These are phyloP conservation scores for Hanseniaspora pseudoguilliermondii DNA, from an alignment of 805 yeast species.

Conservation along the genomic window DNA sequence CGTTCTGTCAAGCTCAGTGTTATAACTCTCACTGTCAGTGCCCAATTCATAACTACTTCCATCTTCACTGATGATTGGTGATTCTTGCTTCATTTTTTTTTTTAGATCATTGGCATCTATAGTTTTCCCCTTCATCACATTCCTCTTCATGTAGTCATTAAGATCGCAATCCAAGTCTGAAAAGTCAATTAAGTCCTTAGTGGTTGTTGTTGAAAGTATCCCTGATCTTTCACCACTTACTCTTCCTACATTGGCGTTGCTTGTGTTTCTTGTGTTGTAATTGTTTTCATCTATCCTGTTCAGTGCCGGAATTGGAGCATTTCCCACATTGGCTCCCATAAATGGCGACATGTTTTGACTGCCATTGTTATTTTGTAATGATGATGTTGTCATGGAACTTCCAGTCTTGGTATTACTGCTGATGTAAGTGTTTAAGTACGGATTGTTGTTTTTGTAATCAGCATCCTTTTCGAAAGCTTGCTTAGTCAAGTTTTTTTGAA, in stretches of 20 bases:
- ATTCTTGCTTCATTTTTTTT: constrained; percentile 6
- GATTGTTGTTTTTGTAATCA: background rate
- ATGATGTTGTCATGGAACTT: background rate
- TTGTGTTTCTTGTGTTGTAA: background rate
- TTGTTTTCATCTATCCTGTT: background rate
- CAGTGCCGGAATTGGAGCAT: background rate
- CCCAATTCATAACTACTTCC: background rate
- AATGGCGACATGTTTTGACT: constrained; percentile 6
- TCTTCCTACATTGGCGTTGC: background rate
- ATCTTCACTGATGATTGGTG: constrained; percentile 7
- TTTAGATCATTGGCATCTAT: background rate
- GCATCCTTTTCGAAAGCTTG: background rate
- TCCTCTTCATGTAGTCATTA: background rate
- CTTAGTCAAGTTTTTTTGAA: background rate
- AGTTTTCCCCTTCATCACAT: background rate
- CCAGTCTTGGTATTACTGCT: background rate
- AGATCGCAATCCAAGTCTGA: background rate
- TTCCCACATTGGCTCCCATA: background rate
- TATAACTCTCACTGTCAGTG: background rate
- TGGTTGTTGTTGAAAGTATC: background rate
- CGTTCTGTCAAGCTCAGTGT: background rate
- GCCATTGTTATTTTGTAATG: background rate
- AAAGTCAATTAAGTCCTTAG: constrained; percentile 10
- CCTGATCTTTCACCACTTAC: background rate
- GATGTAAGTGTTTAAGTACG: background rate